Evolutionary conservation across 2,329 filamentous ascomycete species (phyloP).

Genomic region (Penicillium sp.): DNA sequence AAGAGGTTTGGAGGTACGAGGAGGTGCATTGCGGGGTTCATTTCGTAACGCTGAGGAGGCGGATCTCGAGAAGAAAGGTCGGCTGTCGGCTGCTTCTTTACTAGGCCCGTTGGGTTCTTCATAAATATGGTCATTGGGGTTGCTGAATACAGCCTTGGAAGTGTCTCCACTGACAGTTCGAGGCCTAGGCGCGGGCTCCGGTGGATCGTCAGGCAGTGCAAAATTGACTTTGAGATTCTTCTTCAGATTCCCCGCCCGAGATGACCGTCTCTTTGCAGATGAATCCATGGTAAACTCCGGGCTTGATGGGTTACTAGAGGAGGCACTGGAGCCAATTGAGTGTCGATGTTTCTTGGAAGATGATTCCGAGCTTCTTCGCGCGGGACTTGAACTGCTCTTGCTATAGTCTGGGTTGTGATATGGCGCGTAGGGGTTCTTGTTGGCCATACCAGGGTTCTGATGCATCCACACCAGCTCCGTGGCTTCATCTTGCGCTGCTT

Average conservation of each 20-base stretch:
- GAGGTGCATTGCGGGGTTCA: conserved; percentile 64
- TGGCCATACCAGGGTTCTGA: conserved; percentile 53
- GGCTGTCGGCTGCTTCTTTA: conserved; percentile 21
- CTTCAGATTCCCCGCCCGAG: conserved; percentile 25
- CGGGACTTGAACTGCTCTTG: conserved; percentile 45
- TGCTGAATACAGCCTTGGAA: conserved; percentile 55
- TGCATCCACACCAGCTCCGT: conserved; percentile 65
- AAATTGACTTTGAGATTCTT: conserved; percentile 45
- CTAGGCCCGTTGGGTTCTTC: conserved; percentile 70
- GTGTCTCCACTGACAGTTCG: conserved; percentile 40
- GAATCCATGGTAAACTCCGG: conserved; percentile 14
- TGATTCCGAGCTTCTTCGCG: conserved; percentile 5
- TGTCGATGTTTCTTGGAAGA: conserved; percentile 16
- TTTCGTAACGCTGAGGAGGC: conserved; percentile 52
- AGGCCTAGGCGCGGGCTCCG: conserved; percentile 18
- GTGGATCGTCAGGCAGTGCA: conserved; percentile 25
- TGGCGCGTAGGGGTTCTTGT: conserved; percentile 49
- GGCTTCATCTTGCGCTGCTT: conserved; percentile 62
- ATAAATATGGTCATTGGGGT: conserved; percentile 68
- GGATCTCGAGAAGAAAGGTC: conserved; percentile 32
- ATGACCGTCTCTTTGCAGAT: conserved; percentile 17
- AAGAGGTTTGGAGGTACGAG: conserved; percentile 44
- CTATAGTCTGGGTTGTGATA: conserved; percentile 47
- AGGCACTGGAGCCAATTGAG: conserved; percentile 17
- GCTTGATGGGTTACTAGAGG: conserved; percentile 20